Evolutionary conservation across 768 basidiomycete species (phyloP).

Genomic region (Mrakia frigida): DNA sequence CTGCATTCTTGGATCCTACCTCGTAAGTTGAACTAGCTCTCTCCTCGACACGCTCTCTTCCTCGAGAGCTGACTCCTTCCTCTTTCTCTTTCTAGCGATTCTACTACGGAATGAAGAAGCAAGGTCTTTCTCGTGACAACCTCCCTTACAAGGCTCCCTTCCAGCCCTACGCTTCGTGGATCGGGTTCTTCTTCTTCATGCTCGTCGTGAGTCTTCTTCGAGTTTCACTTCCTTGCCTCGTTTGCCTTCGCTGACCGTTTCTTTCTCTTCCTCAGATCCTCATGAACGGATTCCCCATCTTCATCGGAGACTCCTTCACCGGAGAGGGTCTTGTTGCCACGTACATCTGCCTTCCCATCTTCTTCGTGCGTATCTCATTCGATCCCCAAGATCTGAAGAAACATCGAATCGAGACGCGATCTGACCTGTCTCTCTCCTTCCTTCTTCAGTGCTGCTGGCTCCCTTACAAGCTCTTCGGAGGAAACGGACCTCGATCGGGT

Average conservation of each 20-base stretch:
- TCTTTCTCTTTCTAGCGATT: slow-evolving; percentile 24
- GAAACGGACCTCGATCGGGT: background rate
- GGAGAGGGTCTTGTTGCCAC: slow-evolving; percentile 35
- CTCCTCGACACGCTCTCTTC: no score
- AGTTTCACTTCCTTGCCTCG: background rate
- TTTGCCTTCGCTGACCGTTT: background rate
- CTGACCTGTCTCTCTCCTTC: no score
- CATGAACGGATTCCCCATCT: slow-evolving; percentile 40
- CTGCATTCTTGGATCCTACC: slow-evolving; percentile 14
- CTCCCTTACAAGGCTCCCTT: slow-evolving; percentile 33
- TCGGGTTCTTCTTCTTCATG: slow-evolving; percentile 31
- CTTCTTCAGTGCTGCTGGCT: slow-evolving; percentile 26
- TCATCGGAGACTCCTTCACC: slow-evolving; percentile 38
- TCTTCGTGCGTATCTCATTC: slow-evolving; percentile 34
- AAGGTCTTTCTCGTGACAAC: slow-evolving; percentile 13
- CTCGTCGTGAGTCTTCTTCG: slow-evolving; percentile 29
- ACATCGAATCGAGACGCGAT: no score
- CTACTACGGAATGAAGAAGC: slow-evolving; percentile 30
- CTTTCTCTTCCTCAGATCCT: slow-evolving; percentile 26
- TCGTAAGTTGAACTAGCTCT: background rate
- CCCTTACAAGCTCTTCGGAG: slow-evolving; percentile 36
- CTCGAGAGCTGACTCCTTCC: background rate
- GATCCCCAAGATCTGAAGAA: no score
- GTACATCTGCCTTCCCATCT: slow-evolving; percentile 37
- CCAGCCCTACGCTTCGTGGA: slow-evolving; percentile 37